These are phyloP conservation scores for Azolla pinnata DNA, from an alignment of 75 land plant species.

Conservation along the genomic window DNA sequence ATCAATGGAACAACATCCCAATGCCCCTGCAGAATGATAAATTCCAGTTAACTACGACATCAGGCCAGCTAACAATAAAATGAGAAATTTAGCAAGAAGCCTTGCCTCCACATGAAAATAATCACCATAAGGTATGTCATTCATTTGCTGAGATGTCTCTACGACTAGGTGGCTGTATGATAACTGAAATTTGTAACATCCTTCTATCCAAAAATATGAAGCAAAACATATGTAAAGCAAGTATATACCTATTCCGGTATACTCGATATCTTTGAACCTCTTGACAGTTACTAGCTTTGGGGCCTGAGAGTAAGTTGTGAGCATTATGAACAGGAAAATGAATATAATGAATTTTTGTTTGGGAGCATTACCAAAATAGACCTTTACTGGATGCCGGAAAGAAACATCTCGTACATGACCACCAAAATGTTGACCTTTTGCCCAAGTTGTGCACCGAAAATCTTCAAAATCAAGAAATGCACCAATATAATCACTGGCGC, in stretches of 20 bases:
- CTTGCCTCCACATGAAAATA: slow-evolving; percentile 81
- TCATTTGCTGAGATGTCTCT: slow-evolving; percentile 75
- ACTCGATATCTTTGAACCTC: slow-evolving; percentile 7
- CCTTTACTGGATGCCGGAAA: slow-evolving; percentile 86
- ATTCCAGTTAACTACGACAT: no score
- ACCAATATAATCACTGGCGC: no score
- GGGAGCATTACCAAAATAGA: slow-evolving; percentile 60
- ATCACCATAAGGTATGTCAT: slow-evolving; percentile 82
- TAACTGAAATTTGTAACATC: slow-evolving; percentile 4
- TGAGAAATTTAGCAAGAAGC: background rate
- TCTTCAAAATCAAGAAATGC: slow-evolving; percentile 33
- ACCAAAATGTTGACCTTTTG: slow-evolving; percentile 49
- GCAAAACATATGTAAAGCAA: background rate
- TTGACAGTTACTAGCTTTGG: slow-evolving; percentile 5
- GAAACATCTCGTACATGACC: slow-evolving; percentile 74
- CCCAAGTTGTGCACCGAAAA: slow-evolving; percentile 65
- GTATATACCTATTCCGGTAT: background rate
- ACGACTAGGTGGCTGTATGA: slow-evolving; percentile 65
- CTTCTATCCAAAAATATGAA: background rate
- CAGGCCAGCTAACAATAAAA: background rate
- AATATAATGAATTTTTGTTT: background rate
- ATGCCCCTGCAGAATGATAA: slow-evolving; percentile 39
- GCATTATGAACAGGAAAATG: background rate
- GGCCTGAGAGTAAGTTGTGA: background rate
- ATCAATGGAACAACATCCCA: slow-evolving; percentile 61